A percentile compares a stretch with the other conserved stretches of the same genome.
Conservation (phyloP, 1,139 yeast species). For the Sugiyamaella novakii region DNA sequence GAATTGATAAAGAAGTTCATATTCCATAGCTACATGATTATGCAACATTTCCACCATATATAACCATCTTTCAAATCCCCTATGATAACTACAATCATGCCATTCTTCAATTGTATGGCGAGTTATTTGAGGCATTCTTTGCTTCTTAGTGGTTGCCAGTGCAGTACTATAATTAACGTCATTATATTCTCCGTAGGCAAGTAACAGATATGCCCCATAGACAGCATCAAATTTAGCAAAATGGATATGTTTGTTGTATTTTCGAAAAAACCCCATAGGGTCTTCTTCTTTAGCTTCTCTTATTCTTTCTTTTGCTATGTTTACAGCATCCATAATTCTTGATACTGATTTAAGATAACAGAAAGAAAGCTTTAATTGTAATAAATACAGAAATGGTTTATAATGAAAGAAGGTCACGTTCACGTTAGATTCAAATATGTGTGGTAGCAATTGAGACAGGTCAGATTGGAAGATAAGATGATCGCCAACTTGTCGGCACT, state of each 20-base stretch:
- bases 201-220: constrained; percentile 5
- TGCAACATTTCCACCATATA: constrained; percentile 2
- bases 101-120: constrained; percentile 9
- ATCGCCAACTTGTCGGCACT: no score
- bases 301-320: constrained; percentile 2
- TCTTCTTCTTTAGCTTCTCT: constrained; percentile 3
- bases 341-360: no score
- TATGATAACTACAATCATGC: constrained; percentile 3
- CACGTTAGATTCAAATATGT: no score
- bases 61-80: constrained; percentile 2
- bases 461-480: no score
- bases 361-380: no score
- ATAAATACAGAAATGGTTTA: no score
- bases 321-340: constrained; percentile 6
- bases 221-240: constrained; percentile 11
- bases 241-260: constrained; percentile 7
- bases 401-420: no score
- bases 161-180: not conserved
- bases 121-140: constrained; percentile 5
- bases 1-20: constrained; percentile 5
- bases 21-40: constrained; percentile 5
- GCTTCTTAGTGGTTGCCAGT: not conserved
- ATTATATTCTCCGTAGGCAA: constrained; percentile 6
- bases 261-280: constrained; percentile 4
- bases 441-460: no score